These are phyloP conservation scores for barley (Hordeum vulgare) DNA, from an alignment of 176 grass and related monocot species.

Conservation along the genomic window MorexV3_pseudomolecules_assembly NC_058520.1:514932294-514932793, in stretches of 20 bases:
- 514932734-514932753: conserved; percentile 2
- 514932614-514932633: neutral
- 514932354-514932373: conserved; percentile 21
- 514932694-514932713: conserved; percentile 1
- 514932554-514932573: conserved; percentile 25
- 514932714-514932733: neutral
- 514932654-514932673: neutral
- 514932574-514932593: conserved; percentile 21
- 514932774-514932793: too few species aligned
- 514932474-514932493: conserved; percentile 22
- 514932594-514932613: neutral
- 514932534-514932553: conserved; percentile 46
- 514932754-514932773: conserved; percentile 11
- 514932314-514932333: neutral
- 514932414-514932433: neutral
- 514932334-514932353: conserved; percentile 13
- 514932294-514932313: neutral
- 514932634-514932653: neutral
- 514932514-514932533: neutral
- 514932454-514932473: conserved; percentile 4
- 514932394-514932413: neutral
- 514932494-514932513: neutral
- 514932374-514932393: conserved; percentile 10
- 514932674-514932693: neutral
- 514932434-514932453: neutral